phyloP scores from a whole-genome alignment of 2,329 filamentous ascomycete species.

The Botrytis pseudocinerea region DNA sequence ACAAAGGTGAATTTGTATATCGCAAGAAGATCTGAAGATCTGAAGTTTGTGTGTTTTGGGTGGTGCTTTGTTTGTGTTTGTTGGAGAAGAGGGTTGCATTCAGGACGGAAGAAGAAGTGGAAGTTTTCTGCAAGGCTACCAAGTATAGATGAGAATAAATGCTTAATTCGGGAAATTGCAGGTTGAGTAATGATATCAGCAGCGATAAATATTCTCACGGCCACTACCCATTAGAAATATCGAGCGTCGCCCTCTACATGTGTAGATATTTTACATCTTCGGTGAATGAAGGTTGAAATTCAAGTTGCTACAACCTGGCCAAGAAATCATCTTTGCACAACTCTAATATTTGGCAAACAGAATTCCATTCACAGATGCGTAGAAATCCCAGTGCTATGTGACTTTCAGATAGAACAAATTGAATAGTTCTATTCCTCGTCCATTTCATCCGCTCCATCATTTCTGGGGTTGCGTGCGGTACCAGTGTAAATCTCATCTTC shows the following conservation, averaged over 20 bases:
- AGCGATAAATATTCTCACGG: background rate
- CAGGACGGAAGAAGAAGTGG: background rate
- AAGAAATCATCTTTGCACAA: background rate
- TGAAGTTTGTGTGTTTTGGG: background rate
- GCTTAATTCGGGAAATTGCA: background rate
- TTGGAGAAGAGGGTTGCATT: background rate
- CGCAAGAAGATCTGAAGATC: background rate
- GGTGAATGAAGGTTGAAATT: background rate
- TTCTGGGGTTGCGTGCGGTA: background rate
- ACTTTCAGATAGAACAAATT: background rate
- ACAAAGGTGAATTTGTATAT: background rate
- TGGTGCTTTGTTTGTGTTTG: slow-evolving; percentile 2
- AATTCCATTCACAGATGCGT: background rate
- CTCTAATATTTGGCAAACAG: background rate
- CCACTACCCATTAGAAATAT: background rate
- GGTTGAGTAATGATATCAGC: no score
- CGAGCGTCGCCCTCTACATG: background rate
- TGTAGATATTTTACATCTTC: background rate
- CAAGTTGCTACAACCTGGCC: background rate
- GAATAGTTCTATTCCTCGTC: background rate
- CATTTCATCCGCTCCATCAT: background rate
- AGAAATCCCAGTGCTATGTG: background rate
- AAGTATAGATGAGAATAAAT: background rate
- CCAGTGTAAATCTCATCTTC: background rate
- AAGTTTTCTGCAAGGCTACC: slow-evolving; percentile 6